These are phyloP conservation scores for Tuber umbilicatum DNA, from an alignment of 495 filamentous ascomycete species.

Conservation along the genomic window DNA sequence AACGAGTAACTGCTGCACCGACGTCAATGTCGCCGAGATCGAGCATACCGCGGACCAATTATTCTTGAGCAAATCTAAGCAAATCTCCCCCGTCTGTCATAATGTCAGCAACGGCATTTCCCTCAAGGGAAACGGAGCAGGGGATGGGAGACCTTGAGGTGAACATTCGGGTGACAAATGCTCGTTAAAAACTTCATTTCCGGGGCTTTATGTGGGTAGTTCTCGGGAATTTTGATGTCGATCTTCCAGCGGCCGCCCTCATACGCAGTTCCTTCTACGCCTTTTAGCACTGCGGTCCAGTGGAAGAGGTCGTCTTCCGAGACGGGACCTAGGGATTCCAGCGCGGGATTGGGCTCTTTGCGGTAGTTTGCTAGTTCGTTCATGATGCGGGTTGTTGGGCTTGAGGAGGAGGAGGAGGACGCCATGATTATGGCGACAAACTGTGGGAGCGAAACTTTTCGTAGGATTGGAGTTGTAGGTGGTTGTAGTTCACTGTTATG, in stretches of 20 bases:
- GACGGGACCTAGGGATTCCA: conserved; percentile 29
- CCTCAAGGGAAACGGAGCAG: background rate
- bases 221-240: conserved; percentile 63
- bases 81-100: conserved; percentile 75
- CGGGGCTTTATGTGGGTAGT: conserved; percentile 73
- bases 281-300: conserved; percentile 61
- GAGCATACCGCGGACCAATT: conserved; percentile 82
- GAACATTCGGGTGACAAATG: conserved; percentile 81
- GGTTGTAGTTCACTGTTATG: conserved; percentile 7
- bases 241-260: conserved; percentile 76
- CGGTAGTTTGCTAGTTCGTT: conserved; percentile 31
- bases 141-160: conserved; percentile 49
- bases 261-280: conserved; percentile 43
- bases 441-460: background rate
- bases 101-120: background rate
- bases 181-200: conserved; percentile 69
- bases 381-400: conserved; percentile 14
- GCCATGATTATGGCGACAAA: background rate
- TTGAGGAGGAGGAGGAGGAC: conserved; percentile 5
- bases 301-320: conserved; percentile 56
- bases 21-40: conserved; percentile 66
- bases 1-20: conserved; percentile 68
- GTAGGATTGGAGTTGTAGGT: conserved; percentile 2
- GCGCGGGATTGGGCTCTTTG: conserved; percentile 23
- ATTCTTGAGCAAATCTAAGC: conserved; percentile 75